Base-by-base conservation (phyloP, 257 asterid genomes). In the Mitragyna speciosa region DNA sequence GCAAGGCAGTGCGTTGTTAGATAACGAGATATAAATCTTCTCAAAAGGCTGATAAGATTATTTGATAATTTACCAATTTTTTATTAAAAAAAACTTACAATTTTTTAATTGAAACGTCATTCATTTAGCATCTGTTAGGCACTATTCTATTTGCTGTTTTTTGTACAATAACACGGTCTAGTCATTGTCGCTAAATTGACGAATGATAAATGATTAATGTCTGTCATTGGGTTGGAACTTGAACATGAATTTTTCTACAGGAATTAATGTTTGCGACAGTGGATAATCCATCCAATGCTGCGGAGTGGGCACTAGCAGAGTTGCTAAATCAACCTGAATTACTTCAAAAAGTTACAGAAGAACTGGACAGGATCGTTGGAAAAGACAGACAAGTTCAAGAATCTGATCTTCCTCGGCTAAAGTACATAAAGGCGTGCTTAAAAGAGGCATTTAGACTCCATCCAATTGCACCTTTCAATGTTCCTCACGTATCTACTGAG, bases 401-500 rank as follows among this genome's bases (percentile, higher is more conserved):
- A 72, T 77, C 85, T 7, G 85, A 82, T 26, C 33, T 82, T 22
- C 75, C 76, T 7, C 2, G 15, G 4, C 76, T 82, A 12, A 82
- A 78, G 45, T 82, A 78, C 56, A 41, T 82, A 4, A 82, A 72
- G 36, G 76, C 85, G 8, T 77, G 85, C 28, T 2, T 70, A 31
- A 72, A n/a, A 51, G 85, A 82, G 31, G 58, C 76, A 17, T 82
- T 77, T 7, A 41, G 85, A 7, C 82, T 82, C 48, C 79, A 78
- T 68, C 82, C 85, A 0, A 6, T 64, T 2, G 22, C 65, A 2
- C 82, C 85, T 7, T 82, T 77, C 19, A 77, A 70, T 31, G 14
- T 63, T 36, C 84, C 84, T 1, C 84, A 76, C 16, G 78, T 76
- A 14, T 70, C 84, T 1, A n/a, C 41, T 1, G 1, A 16, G 12